These are phyloP conservation scores for Erodium moschatum DNA, from an alignment of 441 rosid genomes.

Conservation along the genomic window DNA sequence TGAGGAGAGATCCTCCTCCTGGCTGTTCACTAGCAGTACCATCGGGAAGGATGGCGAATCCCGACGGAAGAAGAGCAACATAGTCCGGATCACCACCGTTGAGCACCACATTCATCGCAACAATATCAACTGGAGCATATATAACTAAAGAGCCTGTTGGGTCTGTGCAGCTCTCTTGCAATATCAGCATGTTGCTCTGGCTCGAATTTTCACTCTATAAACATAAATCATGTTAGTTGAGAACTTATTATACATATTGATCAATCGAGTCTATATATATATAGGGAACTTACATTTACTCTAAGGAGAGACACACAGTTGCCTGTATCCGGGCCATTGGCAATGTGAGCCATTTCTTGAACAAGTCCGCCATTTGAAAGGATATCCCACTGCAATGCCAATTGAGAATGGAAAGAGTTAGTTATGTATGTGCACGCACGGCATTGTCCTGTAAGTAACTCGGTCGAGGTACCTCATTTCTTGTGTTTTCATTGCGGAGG, in stretches of 20 bases:
- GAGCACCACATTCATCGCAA: conserved; percentile 52
- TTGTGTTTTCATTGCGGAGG: conserved; percentile 65
- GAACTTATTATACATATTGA: no score
- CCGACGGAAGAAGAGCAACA: conserved; percentile 29
- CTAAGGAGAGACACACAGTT: conserved; percentile 66
- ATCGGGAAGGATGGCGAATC: conserved; percentile 56
- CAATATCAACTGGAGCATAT: conserved; percentile 69
- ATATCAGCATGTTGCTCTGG: conserved; percentile 60
- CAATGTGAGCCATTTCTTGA: conserved; percentile 66
- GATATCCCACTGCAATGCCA: conserved; percentile 73
- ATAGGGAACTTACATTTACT: conserved; percentile 70
- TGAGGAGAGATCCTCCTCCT: conserved; percentile 69
- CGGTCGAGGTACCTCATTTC: conserved; percentile 40
- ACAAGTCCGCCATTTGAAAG: conserved; percentile 17
- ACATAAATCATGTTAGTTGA: no score
- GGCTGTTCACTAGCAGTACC: conserved; percentile 31
- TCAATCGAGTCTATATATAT: no score
- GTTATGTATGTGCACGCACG: no score
- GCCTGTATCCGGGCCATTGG: conserved; percentile 69
- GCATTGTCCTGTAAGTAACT: no score
- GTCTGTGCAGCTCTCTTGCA: conserved; percentile 76
- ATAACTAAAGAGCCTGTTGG: conserved; percentile 56
- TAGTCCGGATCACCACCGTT: conserved; percentile 65
- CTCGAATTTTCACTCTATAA: conserved; percentile 48
- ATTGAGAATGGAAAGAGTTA: no score